Conservation (phyloP, 2,329 filamentous ascomycete species). For the Aspergillus intermedius region DNA sequence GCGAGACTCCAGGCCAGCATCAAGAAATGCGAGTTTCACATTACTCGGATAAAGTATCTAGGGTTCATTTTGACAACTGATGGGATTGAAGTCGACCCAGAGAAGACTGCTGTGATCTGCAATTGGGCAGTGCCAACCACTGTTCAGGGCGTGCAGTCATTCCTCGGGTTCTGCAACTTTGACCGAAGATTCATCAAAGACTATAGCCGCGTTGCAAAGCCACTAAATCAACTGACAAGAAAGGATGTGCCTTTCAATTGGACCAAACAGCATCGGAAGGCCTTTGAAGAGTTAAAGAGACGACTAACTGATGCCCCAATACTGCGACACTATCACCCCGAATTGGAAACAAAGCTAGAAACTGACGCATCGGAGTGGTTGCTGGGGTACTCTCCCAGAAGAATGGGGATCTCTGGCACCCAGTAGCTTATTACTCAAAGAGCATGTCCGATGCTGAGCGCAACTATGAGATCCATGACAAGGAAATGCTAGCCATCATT, state of each 20-base stretch:
- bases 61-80: conserved; percentile 22
- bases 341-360: conserved; percentile 12
- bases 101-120: conserved; percentile 18
- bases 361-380: conserved; percentile 14
- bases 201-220: not conserved
- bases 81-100: conserved; percentile 19
- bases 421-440: conserved; percentile 17
- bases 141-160: conserved; percentile 12
- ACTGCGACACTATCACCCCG: conserved; percentile 1
- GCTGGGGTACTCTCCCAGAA: conserved; percentile 11
- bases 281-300: conserved; percentile 8
- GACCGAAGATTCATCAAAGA: conserved; percentile 20
- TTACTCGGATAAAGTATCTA: conserved; percentile 22
- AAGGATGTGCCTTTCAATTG: conserved; percentile 8
- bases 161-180: conserved; percentile 29
- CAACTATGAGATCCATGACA: conserved; percentile 23
- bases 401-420: conserved; percentile 11
- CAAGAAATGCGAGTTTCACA: conserved; percentile 26
- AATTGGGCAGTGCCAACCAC: conserved; percentile 4
- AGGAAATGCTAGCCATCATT: conserved; percentile 13
- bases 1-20: conserved; percentile 13
- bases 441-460: conserved; percentile 13
- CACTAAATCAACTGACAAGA: conserved; percentile 5
- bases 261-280: conserved; percentile 5
- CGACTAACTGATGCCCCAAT: not conserved